Evolutionary conservation across 345 rosid genomes (phyloP).

Genomic region (Heritiera fomes): DNA sequence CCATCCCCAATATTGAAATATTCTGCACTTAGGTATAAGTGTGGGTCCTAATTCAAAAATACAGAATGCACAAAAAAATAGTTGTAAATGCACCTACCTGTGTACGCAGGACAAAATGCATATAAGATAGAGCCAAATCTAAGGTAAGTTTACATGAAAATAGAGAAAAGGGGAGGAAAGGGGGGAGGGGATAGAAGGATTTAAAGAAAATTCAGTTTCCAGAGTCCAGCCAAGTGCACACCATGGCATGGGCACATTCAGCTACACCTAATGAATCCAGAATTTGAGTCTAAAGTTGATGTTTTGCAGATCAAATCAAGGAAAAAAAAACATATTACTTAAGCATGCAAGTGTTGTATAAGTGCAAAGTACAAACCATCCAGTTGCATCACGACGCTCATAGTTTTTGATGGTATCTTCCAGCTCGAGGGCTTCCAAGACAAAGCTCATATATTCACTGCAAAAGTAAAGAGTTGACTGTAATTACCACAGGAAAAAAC

Average conservation of each 20-base stretch:
- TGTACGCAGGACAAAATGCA: background rate
- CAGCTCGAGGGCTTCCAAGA: slow-evolving; percentile 66
- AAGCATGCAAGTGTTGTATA: background rate
- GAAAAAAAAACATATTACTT: background rate
- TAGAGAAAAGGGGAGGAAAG: background rate
- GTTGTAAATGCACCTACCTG: slow-evolving; percentile 7
- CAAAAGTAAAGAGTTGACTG: slow-evolving; percentile 24
- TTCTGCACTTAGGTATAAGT: background rate
- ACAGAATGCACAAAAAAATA: slow-evolving; percentile 6
- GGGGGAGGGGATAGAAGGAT: background rate
- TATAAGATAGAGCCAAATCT: background rate
- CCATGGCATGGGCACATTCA: background rate
- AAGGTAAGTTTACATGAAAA: background rate
- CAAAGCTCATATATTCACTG: slow-evolving; percentile 63
- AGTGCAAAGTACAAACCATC: slow-evolving; percentile 58
- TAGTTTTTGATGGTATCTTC: slow-evolving; percentile 72
- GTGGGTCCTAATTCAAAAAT: background rate
- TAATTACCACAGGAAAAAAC: slow-evolving; percentile 6
- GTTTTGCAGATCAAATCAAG: background rate
- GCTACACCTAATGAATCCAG: background rate
- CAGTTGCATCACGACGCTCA: slow-evolving; percentile 57
- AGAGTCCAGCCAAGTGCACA: background rate
- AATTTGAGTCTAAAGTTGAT: background rate
- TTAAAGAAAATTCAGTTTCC: background rate
- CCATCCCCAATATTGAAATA: background rate